Conservation (phyloP, 306 rosid genomes). For the Oxytropis ochrocephala region DNA sequence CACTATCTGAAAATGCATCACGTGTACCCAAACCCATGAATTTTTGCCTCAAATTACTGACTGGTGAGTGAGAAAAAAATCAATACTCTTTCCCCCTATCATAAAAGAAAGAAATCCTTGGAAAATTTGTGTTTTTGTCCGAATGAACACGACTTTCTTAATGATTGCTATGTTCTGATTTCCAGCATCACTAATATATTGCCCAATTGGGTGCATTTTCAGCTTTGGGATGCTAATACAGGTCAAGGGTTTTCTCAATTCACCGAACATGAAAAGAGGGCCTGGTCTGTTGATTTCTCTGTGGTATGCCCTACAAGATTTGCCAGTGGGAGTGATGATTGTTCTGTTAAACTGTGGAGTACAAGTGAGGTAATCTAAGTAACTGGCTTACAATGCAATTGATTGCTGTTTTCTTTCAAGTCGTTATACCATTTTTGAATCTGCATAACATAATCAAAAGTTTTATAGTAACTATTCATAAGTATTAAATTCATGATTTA, state of each 20-base stretch:
- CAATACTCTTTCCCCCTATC: background rate
- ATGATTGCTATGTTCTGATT: background rate
- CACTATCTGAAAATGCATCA: background rate
- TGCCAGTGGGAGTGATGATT: conserved; percentile 91
- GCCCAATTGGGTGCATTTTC: conserved; percentile 27
- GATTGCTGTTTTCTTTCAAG: background rate
- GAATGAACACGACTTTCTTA: background rate
- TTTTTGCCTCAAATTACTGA: background rate
- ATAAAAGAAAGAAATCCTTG: background rate
- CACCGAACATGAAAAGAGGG: conserved; percentile 68
- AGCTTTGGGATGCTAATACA: conserved; percentile 86
- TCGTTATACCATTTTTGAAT: background rate
- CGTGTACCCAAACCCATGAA: background rate
- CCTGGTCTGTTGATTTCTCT: conserved; percentile 92
- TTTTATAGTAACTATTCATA: background rate
- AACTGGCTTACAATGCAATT: background rate
- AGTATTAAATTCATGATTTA: background rate
- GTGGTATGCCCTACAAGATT: conserved; percentile 65
- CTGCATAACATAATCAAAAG: background rate
- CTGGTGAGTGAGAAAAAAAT: background rate
- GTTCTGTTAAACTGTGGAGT: conserved; percentile 75
- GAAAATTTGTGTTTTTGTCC: background rate
- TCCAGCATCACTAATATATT: conserved; percentile 1
- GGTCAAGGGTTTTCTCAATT: conserved; percentile 68
- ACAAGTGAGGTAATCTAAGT: conserved; percentile 57